Evolutionary conservation across 176 grass and related monocot species (phyloP).

Genomic region (Olyra latifolia): DNA sequence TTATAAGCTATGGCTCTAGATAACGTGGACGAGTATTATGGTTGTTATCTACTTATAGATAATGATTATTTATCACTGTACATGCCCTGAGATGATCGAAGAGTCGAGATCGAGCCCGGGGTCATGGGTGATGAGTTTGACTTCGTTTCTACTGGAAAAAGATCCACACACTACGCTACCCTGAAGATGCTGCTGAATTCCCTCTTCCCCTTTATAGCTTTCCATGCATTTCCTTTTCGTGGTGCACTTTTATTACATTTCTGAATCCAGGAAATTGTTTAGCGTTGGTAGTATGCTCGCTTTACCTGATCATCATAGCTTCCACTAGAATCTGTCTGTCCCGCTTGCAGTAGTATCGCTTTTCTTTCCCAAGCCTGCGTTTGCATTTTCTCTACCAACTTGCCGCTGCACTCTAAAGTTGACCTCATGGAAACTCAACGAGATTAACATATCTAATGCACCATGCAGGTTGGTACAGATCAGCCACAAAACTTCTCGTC

Average conservation of each 20-base stretch:
- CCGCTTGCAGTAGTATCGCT: background rate
- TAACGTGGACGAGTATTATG: no score
- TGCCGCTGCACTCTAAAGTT: background rate
- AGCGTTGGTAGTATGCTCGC: background rate
- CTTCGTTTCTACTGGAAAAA: background rate
- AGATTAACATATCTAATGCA: background rate
- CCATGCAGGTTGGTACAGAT: background rate
- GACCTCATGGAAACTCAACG: background rate
- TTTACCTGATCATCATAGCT: background rate
- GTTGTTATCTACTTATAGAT: no score
- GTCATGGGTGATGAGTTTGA: background rate
- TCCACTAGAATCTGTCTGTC: background rate
- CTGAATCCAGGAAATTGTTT: background rate
- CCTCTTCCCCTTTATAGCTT: background rate
- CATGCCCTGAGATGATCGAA: no score
- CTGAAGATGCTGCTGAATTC: background rate
- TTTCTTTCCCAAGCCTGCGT: background rate
- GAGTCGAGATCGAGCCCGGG: background rate
- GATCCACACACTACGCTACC: background rate
- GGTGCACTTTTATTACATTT: background rate
- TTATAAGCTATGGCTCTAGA: no score
- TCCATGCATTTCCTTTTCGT: constrained; percentile 3
- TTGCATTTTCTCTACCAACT: background rate
- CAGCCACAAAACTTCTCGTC: background rate
- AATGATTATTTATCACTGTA: no score